Percentiles rank a stretch among this genome's conserved stretches.
Evolutionary conservation across 306 rosid genomes (phyloP).

Genomic region (Cicer pinnatifidum): DNA sequence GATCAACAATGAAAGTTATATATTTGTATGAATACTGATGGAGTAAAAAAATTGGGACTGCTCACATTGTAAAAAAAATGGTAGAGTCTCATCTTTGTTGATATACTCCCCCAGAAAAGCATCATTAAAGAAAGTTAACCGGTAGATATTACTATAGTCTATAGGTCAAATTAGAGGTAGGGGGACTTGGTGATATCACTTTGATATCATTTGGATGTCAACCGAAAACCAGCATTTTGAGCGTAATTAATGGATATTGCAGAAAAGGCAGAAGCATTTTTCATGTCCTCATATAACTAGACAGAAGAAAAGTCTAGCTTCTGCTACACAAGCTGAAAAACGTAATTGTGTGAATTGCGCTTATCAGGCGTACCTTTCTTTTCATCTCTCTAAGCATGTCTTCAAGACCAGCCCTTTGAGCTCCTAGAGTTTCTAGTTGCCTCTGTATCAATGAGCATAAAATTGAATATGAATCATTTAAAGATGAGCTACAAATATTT

Average conservation of each 20-base stretch:
- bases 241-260: background rate
- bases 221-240: background rate
- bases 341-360: background rate
- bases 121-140: background rate
- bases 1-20: background rate
- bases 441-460: constrained; percentile 69
- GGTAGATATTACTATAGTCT: background rate
- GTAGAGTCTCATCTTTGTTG: background rate
- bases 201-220: background rate
- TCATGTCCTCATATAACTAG: constrained; percentile 4
- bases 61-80: background rate
- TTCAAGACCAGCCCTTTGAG: constrained; percentile 99
- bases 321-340: constrained; percentile 22
- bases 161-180: constrained; percentile 1
- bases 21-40: background rate
- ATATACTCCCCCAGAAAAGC: background rate
- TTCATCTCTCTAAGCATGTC: constrained; percentile 99
- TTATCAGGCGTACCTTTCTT: constrained; percentile 70
- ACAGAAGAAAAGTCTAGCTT: constrained; percentile 19
- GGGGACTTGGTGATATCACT: background rate
- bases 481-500: constrained; percentile 7
- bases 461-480: constrained; percentile 33
- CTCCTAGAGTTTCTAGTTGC: constrained; percentile 96
- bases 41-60: background rate
- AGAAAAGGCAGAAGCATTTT: constrained; percentile 17